Conservation (phyloP, 2,329 filamentous ascomycete species). For the Penicillium sp. region DNA sequence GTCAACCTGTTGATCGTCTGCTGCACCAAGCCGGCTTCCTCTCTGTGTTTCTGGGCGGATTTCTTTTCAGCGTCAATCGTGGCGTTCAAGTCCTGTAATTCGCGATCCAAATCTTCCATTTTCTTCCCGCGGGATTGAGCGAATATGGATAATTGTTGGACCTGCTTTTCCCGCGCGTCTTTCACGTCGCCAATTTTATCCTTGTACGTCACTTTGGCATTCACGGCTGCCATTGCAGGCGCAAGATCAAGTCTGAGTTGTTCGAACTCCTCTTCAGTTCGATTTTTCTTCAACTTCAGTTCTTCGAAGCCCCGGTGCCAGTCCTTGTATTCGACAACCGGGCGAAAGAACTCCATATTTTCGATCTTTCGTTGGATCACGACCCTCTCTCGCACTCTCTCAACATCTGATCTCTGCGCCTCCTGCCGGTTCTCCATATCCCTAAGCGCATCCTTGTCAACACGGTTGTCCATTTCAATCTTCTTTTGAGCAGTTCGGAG, state of each 20-base stretch:
- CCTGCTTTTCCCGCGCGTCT: conserved; percentile 53
- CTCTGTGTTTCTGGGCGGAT: conserved; percentile 52
- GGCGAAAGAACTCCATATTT: conserved; percentile 64
- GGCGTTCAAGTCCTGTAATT: conserved; percentile 37
- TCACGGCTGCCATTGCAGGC: conserved; percentile 69
- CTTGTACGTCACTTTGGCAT: conserved; percentile 67
- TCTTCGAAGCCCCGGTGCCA: conserved; percentile 51
- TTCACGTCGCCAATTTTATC: conserved; percentile 57
- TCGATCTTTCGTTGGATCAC: conserved; percentile 64
- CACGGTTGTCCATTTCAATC: conserved; percentile 58
- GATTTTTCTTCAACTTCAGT: conserved; percentile 57
- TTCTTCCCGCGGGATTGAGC: conserved; percentile 43
- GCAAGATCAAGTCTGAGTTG: conserved; percentile 62
- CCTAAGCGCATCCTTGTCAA: conserved; percentile 62
- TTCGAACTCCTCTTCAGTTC: conserved; percentile 58
- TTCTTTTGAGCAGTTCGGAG: conserved; percentile 70
- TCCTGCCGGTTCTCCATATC: conserved; percentile 72
- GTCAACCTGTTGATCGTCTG: conserved; percentile 64
- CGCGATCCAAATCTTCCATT: conserved; percentile 40
- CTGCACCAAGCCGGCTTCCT: conserved; percentile 53
- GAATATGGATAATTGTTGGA: conserved; percentile 56
- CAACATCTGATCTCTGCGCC: conserved; percentile 76
- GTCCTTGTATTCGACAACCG: conserved; percentile 65
- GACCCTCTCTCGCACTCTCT: conserved; percentile 74
- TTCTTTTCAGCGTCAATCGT: conserved; percentile 55